phyloP scores from a whole-genome alignment of 2,329 filamentous ascomycete species.

The Colletotrichum cuscutae region DNA sequence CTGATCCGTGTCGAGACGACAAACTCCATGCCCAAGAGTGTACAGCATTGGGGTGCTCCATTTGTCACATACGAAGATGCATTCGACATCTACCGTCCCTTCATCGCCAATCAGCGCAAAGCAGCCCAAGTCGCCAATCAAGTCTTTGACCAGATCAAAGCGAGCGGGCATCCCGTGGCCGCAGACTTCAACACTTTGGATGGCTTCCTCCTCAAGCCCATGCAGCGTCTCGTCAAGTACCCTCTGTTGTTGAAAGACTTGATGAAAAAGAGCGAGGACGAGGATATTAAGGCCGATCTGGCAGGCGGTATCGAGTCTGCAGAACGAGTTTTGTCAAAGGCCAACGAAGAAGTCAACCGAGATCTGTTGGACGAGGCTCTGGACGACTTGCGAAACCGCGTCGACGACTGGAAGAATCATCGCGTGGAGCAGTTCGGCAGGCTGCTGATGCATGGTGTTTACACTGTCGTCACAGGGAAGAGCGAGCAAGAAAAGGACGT shows the following conservation, averaged over 20 bases:
- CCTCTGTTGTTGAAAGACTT: slow-evolving; percentile 91
- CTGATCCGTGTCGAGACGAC: slow-evolving; percentile 96
- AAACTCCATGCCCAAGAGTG: slow-evolving; percentile 79
- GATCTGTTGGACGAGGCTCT: slow-evolving; percentile 87
- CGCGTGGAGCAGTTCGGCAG: slow-evolving; percentile 91
- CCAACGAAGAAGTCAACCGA: slow-evolving; percentile 90
- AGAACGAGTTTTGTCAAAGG: slow-evolving; percentile 82
- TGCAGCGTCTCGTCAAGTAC: slow-evolving; percentile 95
- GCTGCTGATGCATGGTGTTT: slow-evolving; percentile 87
- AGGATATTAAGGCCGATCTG: slow-evolving; percentile 77
- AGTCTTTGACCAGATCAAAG: slow-evolving; percentile 86
- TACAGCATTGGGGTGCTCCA: slow-evolving; percentile 94
- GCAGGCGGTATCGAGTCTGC: slow-evolving; percentile 82
- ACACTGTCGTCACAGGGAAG: slow-evolving; percentile 89
- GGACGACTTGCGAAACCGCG: slow-evolving; percentile 81
- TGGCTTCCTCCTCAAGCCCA: slow-evolving; percentile 94
- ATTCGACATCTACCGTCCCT: slow-evolving; percentile 94
- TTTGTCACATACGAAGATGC: slow-evolving; percentile 87
- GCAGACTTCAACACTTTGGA: slow-evolving; percentile 88
- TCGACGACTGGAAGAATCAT: slow-evolving; percentile 98
- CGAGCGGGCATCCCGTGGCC: slow-evolving; percentile 81
- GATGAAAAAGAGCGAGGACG: slow-evolving; percentile 84
- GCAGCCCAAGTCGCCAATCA: slow-evolving; percentile 86
- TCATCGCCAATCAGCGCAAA: slow-evolving; percentile 95
- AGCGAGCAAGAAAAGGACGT: slow-evolving; percentile 94